These are phyloP conservation scores for Mycogone perniciosa DNA, from an alignment of 2,329 filamentous ascomycete genomes.

Conservation along the genomic window DNA sequence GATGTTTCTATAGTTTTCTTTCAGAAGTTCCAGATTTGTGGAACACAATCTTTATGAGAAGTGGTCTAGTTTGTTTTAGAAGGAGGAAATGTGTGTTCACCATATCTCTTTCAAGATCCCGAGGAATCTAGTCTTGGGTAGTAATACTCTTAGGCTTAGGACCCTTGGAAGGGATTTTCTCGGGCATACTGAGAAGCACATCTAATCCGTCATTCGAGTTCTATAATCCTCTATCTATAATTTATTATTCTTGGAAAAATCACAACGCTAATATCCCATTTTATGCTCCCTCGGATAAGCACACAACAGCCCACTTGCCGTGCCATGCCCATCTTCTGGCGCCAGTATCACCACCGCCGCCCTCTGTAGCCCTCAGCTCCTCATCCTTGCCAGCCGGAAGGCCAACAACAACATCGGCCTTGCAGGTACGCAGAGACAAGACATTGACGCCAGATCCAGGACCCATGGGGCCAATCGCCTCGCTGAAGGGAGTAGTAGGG, in stretches of 20 bases:
- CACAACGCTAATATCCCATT: neutral
- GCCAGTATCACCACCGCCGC: slow-evolving; percentile 63
- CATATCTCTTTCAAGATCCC: too few relatives aligned
- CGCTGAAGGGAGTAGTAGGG: slow-evolving; percentile 75
- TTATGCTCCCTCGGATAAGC: slow-evolving; percentile 29
- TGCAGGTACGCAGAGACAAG: slow-evolving; percentile 86
- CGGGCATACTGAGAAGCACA: neutral
- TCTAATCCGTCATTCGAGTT: neutral
- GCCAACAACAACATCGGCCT: slow-evolving; percentile 91
- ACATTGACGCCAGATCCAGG: slow-evolving; percentile 75
- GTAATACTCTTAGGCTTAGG: too few relatives aligned
- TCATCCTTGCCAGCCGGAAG: slow-evolving; percentile 79
- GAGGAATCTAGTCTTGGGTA: neutral
- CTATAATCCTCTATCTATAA: slow-evolving; percentile 8
- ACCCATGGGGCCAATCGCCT: slow-evolving; percentile 81
- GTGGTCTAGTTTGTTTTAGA: too few relatives aligned
- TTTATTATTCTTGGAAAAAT: neutral
- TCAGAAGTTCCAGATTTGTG: too few relatives aligned
- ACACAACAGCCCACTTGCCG: slow-evolving; percentile 95
- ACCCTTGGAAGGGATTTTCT: neutral
- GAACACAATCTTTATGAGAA: too few relatives aligned
- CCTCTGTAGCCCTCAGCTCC: slow-evolving; percentile 60
- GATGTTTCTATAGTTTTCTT: too few relatives aligned
- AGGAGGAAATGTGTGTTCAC: too few relatives aligned
- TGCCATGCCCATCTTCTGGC: slow-evolving; percentile 88